Conservation (phyloP, 306 rosid genomes). For the Vicia villosa region DNA sequence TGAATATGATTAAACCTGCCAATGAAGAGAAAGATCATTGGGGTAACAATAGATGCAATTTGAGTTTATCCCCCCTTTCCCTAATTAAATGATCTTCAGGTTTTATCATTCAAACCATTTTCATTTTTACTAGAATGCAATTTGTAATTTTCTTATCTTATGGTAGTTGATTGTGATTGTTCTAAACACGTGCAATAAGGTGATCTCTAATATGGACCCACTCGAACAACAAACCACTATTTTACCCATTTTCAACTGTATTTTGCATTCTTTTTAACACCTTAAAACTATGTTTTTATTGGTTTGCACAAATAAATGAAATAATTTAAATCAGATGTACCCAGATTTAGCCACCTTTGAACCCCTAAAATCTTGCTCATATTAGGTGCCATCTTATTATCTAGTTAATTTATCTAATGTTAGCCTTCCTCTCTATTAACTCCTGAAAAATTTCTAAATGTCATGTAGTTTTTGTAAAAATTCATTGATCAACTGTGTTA, state of each 20-base stretch:
- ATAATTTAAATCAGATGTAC: not conserved
- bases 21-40: too few relatives aligned
- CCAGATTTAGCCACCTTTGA: not conserved
- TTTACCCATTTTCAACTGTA: not conserved
- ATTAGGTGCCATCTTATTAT: not conserved
- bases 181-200: not conserved
- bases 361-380: not conserved
- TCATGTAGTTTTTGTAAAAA: too few relatives aligned
- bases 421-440: too few relatives aligned
- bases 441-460: too few relatives aligned
- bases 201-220: not conserved
- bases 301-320: not conserved
- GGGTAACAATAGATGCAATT: constrained; percentile 58
- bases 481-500: too few relatives aligned
- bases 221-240: too few relatives aligned
- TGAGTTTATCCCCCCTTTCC: not conserved
- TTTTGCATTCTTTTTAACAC: not conserved
- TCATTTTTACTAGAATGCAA: constrained; percentile 7
- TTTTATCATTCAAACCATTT: not conserved
- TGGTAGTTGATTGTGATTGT: constrained; percentile 23
- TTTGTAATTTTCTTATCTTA: constrained; percentile 10
- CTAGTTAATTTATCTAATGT: too few relatives aligned
- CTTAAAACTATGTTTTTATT: not conserved
- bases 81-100: not conserved
- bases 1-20: constrained; percentile 85